Evolutionary conservation across 495 filamentous ascomycete species (phyloP).

Genomic region (Hypoxylon fuscum): DNA sequence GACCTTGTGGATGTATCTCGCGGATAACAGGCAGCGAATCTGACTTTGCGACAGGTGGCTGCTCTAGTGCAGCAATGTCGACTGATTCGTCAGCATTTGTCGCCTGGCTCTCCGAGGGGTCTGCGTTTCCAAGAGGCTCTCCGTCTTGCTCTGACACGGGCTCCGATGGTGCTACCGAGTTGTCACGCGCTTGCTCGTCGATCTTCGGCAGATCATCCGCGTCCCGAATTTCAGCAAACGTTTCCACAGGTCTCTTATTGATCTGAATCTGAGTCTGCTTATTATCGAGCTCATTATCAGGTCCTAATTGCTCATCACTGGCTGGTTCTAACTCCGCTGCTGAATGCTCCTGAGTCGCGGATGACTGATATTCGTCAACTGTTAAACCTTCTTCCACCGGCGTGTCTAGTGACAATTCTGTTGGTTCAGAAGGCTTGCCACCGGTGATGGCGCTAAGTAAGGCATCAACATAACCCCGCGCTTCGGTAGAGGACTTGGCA

Average conservation of each 20-base stretch:
- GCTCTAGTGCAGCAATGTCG: neutral
- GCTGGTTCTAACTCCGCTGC: slow-evolving; percentile 2
- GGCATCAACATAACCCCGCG: slow-evolving; percentile 49
- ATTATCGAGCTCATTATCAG: slow-evolving; percentile 14
- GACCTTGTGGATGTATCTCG: neutral
- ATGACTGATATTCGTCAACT: slow-evolving; percentile 27
- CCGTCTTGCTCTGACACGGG: neutral
- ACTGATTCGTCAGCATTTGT: slow-evolving; percentile 4
- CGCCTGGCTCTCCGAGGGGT: neutral
- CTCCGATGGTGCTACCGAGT: slow-evolving; percentile 12
- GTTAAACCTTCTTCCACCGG: slow-evolving; percentile 23
- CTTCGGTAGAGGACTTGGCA: slow-evolving; percentile 46
- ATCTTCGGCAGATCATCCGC: neutral
- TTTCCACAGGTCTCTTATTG: slow-evolving; percentile 25
- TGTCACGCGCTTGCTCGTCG: neutral
- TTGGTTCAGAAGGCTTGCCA: slow-evolving; percentile 20
- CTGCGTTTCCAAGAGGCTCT: neutral
- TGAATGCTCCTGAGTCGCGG: neutral
- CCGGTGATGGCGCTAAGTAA: slow-evolving; percentile 52
- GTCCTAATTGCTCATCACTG: slow-evolving; percentile 16
- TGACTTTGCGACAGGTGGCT: neutral
- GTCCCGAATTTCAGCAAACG: slow-evolving; percentile 11
- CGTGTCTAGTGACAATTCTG: slow-evolving; percentile 28
- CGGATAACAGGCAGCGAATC: slow-evolving; percentile 2
- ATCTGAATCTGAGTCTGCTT: slow-evolving; percentile 28